A percentile compares a stretch with the other conserved stretches of the same genome.
Conservation (phyloP, 139 green algal species). For the Klebsormidium nitens region DNA sequence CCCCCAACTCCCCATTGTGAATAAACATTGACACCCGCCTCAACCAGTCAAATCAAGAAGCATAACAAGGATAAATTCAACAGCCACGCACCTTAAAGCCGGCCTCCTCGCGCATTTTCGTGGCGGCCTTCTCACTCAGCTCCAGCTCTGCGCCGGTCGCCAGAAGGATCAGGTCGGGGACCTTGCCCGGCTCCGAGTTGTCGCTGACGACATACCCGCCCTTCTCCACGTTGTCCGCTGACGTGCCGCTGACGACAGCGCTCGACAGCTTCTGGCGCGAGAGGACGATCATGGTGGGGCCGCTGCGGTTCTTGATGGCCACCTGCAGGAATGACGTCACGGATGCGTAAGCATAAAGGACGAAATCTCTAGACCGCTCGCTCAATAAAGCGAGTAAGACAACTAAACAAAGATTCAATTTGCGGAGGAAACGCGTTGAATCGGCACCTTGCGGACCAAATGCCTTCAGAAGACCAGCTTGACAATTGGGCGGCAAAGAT, state of each 20-base stretch:
- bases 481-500: too few relatives aligned
- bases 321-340: too few relatives aligned
- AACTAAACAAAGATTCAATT: too few relatives aligned
- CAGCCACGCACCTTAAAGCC: not conserved
- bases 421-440: too few relatives aligned
- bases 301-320: constrained; percentile 51
- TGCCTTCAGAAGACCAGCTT: too few relatives aligned
- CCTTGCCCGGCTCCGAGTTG: constrained; percentile 4
- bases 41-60: not conserved
- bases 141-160: constrained; percentile 89
- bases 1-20: not conserved
- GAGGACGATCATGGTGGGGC: constrained; percentile 79
- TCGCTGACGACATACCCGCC: constrained; percentile 83
- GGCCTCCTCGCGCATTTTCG: constrained; percentile 63
- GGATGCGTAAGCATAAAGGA: too few relatives aligned
- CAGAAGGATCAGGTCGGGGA: constrained; percentile 85
- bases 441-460: too few relatives aligned
- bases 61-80: not conserved
- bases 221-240: constrained; percentile 68
- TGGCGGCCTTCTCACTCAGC: constrained; percentile 72
- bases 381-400: too few relatives aligned
- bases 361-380: too few relatives aligned
- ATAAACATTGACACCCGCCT: not conserved
- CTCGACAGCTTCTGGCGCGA: constrained; percentile 91
- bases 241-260: constrained; percentile 76